Evolutionary conservation across 352 stramenopile species (phyloP).

Genomic region (Phytopythium ostracodes): DNA sequence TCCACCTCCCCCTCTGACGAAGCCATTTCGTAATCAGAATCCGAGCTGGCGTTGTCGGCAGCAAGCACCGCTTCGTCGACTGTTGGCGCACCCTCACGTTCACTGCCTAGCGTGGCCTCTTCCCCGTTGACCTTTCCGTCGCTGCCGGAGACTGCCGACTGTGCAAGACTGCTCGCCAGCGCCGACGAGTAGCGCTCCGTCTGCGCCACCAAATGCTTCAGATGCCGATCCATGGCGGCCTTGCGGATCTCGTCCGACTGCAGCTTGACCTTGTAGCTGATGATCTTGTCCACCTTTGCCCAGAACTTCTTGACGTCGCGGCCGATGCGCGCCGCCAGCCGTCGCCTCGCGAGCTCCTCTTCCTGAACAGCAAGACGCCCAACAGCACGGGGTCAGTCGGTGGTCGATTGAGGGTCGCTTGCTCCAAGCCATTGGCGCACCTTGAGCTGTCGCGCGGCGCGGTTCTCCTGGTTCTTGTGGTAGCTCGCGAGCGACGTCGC

Average conservation of each 20-base stretch:
- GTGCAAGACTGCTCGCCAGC: constrained; percentile 61
- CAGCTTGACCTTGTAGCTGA: constrained; percentile 96
- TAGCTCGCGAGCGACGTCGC: constrained; percentile 53
- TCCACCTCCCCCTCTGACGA: constrained; percentile 41
- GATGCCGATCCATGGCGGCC: constrained; percentile 95
- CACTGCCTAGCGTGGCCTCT: constrained; percentile 5
- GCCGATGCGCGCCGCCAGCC: constrained; percentile 74
- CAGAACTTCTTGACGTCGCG: constrained; percentile 93
- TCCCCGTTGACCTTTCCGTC: constrained; percentile 1
- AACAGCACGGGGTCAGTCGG: not conserved
- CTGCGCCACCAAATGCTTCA: constrained; percentile 94
- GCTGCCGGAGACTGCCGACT: not conserved
- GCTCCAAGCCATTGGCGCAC: constrained; percentile 14
- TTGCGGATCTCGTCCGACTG: constrained; percentile 81
- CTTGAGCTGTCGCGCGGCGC: constrained; percentile 28
- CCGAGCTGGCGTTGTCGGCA: constrained; percentile 22
- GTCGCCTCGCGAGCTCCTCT: constrained; percentile 33
- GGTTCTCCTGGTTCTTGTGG: constrained; percentile 43
- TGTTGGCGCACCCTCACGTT: constrained; percentile 7
- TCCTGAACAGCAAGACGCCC: constrained; percentile 6
- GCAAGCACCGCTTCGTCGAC: constrained; percentile 5
- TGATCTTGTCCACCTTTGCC: constrained; percentile 98
- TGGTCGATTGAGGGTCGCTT: not conserved
- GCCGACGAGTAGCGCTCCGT: constrained; percentile 95
- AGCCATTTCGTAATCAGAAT: constrained; percentile 12